phyloP scores from a whole-genome alignment of 2,329 filamentous ascomycete species.

The Epichloe amarillans region DNA sequence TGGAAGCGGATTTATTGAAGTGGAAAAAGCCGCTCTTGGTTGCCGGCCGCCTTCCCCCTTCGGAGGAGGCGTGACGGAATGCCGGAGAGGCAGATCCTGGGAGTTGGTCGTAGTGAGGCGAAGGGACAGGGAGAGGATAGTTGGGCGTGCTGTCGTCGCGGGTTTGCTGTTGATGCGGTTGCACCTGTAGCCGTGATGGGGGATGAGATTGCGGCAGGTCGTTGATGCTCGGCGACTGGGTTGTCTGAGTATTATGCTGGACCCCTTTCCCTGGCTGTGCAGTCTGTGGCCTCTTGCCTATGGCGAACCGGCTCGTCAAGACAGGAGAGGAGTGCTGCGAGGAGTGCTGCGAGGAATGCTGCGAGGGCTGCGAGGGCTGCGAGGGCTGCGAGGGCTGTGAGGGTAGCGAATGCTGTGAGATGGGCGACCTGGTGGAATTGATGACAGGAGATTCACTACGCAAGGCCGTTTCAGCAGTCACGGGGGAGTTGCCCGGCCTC shows the following conservation, averaged over 20 bases:
- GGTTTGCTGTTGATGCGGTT: slow-evolving; percentile 11
- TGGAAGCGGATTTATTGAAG: slow-evolving; percentile 33
- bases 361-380: background rate
- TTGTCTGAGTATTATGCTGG: slow-evolving; percentile 4
- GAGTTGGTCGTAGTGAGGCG: slow-evolving; percentile 7
- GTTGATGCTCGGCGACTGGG: slow-evolving; percentile 7
- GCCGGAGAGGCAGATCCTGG: slow-evolving; percentile 6
- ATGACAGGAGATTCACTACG: background rate
- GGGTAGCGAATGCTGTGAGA: slow-evolving; percentile 17
- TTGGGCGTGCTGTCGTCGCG: slow-evolving; percentile 12
- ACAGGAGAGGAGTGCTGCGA: slow-evolving; percentile 23
- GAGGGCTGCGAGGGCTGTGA: slow-evolving; percentile 13
- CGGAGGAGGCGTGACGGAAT: slow-evolving; percentile 1
- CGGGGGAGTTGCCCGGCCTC: background rate
- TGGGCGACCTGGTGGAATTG: slow-evolving; percentile 24
- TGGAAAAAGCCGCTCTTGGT: slow-evolving; percentile 38
- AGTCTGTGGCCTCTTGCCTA: slow-evolving; percentile 13
- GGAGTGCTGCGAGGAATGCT: background rate
- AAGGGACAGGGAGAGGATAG: slow-evolving; percentile 12
- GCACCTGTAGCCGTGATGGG: slow-evolving; percentile 8
- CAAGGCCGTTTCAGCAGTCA: slow-evolving; percentile 4
- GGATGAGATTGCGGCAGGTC: slow-evolving; percentile 9
- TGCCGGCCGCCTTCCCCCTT: slow-evolving; percentile 15
- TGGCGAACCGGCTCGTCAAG: slow-evolving; percentile 28
- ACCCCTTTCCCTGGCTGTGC: slow-evolving; percentile 11